Conservation (phyloP, 148 eudicot species). For the Pouteria glomerata region DNA sequence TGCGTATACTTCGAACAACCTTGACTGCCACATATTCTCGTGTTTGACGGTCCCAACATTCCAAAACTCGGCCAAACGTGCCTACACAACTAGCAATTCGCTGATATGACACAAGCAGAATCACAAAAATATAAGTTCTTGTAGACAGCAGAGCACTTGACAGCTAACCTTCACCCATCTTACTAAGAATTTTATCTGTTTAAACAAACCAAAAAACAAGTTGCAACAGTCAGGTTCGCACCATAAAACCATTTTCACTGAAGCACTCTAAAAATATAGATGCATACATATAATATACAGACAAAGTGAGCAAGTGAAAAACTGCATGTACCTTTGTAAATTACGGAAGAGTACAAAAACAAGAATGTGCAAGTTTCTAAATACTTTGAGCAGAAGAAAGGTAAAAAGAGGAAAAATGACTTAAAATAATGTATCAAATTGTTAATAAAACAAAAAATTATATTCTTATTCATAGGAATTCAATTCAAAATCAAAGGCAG, state of each 20-base stretch:
- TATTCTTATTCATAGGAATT: neutral
- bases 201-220: slow-evolving; percentile 10
- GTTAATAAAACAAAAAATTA: too few relatives aligned
- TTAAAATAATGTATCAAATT: too few relatives aligned
- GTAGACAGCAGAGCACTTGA: slow-evolving; percentile 45
- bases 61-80: slow-evolving; percentile 90
- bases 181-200: slow-evolving; percentile 75
- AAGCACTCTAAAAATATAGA: neutral
- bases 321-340: neutral
- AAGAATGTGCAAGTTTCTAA: neutral
- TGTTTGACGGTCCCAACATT: slow-evolving; percentile 69
- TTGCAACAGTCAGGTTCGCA: slow-evolving; percentile 4
- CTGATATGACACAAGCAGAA: slow-evolving; percentile 53
- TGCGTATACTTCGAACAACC: slow-evolving; percentile 69
- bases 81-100: slow-evolving; percentile 74
- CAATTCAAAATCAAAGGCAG: neutral
- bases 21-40: slow-evolving; percentile 79
- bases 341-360: neutral
- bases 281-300: neutral
- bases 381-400: neutral
- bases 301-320: neutral
- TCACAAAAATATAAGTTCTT: slow-evolving; percentile 54
- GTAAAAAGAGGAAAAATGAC: too few relatives aligned
- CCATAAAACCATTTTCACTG: neutral
- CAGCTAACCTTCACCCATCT: slow-evolving; percentile 98